Conservation (phyloP, 345 rosid genomes). For the Arabidopsis thaliana region TAIR10.1 NC_003075.7:8936001-8936500, state of each 20-base stretch:
- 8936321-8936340: conserved; percentile 30
- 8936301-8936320: conserved; percentile 26
- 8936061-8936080: neutral
- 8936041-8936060: conserved; percentile 28
- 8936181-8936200: conserved; percentile 33
- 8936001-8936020: conserved; percentile 29
- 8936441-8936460: neutral
- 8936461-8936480: neutral
- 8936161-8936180: conserved; percentile 28
- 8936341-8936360: conserved; percentile 3
- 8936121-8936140: too few species aligned
- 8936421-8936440: too few species aligned
- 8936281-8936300: conserved; percentile 29
- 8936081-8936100: neutral
- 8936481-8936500: too few species aligned
- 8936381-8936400: conserved; percentile 10
- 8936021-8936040: conserved; percentile 38
- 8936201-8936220: conserved; percentile 21
- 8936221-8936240: conserved; percentile 27
- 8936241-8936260: conserved; percentile 35
- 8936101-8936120: too few species aligned
- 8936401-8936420: neutral
- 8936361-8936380: conserved; percentile 37
- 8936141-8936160: conserved; percentile 24
- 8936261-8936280: conserved; percentile 33